These are phyloP conservation scores for Letharia columbiana DNA, from an alignment of 495 filamentous ascomycete genomes.

Conservation along the genomic window DNA sequence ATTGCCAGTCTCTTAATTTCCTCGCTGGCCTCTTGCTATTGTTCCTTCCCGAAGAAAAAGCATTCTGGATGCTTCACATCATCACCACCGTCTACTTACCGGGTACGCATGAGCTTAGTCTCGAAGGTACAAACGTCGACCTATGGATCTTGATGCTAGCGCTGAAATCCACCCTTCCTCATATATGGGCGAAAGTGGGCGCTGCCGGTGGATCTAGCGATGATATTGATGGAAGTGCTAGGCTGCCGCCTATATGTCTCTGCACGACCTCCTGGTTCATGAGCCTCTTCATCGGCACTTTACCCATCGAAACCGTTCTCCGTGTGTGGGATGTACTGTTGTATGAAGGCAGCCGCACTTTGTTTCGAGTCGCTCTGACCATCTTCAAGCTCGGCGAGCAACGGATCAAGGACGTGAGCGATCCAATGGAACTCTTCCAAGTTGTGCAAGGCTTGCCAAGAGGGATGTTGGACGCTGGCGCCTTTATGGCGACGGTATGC, in stretches of 20 bases:
- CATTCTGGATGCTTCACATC: conserved; percentile 91
- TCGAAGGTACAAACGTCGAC: conserved; percentile 92
- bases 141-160: conserved; percentile 85
- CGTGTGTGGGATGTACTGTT: conserved; percentile 95
- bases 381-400: conserved; percentile 87
- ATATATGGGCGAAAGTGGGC: conserved; percentile 82
- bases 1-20: conserved; percentile 96
- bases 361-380: conserved; percentile 87
- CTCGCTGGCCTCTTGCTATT: conserved; percentile 90
- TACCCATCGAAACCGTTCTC: conserved; percentile 83
- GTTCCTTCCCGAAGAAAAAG: conserved; percentile 84
- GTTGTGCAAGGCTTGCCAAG: conserved; percentile 87
- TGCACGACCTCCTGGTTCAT: conserved; percentile 98
- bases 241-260: conserved; percentile 81
- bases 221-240: conserved; percentile 37
- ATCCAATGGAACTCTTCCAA: conserved; percentile 95
- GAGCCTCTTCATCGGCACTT: conserved; percentile 85
- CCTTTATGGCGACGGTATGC: conserved; percentile 53
- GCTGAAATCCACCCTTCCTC: conserved; percentile 72
- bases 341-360: conserved; percentile 87
- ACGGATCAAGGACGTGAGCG: conserved; percentile 68
- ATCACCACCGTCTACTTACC: conserved; percentile 83
- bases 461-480: conserved; percentile 68
- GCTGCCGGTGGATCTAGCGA: conserved; percentile 44
- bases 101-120: conserved; percentile 82